Conservation (phyloP, 768 basidiomycete genomes). For the Lactarius akahatsu region DNA sequence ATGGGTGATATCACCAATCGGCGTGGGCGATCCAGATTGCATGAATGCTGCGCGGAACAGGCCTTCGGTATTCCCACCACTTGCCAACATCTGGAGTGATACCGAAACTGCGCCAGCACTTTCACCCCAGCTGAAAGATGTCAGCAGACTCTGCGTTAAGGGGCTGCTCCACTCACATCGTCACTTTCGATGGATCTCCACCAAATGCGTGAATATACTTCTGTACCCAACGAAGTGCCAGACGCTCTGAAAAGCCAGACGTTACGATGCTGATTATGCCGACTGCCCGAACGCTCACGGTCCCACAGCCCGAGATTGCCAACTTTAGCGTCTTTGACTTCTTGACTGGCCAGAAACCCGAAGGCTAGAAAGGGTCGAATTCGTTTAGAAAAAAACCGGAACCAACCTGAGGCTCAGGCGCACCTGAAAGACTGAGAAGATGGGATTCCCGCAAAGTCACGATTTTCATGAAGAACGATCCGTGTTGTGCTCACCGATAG, state of each 20-base stretch:
- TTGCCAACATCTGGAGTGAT: slow-evolving; percentile 43
- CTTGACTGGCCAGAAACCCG: slow-evolving; percentile 51
- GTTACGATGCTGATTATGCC: background rate
- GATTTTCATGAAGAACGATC: background rate
- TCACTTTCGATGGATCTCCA: slow-evolving; percentile 60
- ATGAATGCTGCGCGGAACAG: slow-evolving; percentile 46
- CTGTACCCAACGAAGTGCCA: slow-evolving; percentile 63
- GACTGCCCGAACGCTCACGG: slow-evolving; percentile 39
- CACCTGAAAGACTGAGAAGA: slow-evolving; percentile 17
- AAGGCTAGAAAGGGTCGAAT: slow-evolving; percentile 37
- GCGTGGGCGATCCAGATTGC: slow-evolving; percentile 42
- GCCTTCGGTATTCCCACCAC: slow-evolving; percentile 38
- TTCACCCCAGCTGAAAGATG: slow-evolving; percentile 44
- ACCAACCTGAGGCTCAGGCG: background rate
- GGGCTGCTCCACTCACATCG: slow-evolving; percentile 42
- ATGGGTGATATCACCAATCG: slow-evolving; percentile 35
- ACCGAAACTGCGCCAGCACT: slow-evolving; percentile 52
- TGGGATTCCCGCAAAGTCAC: background rate
- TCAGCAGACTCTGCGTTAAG: slow-evolving; percentile 9
- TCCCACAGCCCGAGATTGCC: slow-evolving; percentile 66
- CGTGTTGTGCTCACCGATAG: slow-evolving; percentile 28
- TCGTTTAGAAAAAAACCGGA: background rate
- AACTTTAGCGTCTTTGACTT: slow-evolving; percentile 51
- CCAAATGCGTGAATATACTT: slow-evolving; percentile 63
- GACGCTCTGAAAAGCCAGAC: slow-evolving; percentile 42